Percentiles rank a stretch among this genome's conserved stretches.
These are phyloP conservation scores for Plectosphaerella sp. DNA, from an alignment of 2,329 filamentous ascomycete species.

Conservation along the genomic window DNA sequence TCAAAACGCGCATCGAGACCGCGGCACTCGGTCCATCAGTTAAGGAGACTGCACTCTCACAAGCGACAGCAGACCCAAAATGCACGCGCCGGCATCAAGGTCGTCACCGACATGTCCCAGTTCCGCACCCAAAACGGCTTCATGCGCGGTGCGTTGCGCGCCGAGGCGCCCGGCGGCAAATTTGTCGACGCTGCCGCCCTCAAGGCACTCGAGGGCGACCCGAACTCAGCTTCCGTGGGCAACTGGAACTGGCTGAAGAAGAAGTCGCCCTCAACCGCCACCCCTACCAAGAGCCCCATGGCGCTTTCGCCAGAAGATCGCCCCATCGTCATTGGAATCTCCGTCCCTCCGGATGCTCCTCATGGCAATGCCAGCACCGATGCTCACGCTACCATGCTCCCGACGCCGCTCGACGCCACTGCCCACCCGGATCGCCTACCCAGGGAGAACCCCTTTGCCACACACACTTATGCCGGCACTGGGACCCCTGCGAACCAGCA, in stretches of 20 bases:
- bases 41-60: conserved; percentile 50
- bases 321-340: conserved; percentile 71
- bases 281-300: conserved; percentile 22
- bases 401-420: conserved; percentile 30
- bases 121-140: conserved; percentile 39
- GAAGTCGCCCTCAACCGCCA: conserved; percentile 18
- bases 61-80: conserved; percentile 58
- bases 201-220: conserved; percentile 53
- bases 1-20: conserved; percentile 9
- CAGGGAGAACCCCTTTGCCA: conserved; percentile 7
- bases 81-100: conserved; percentile 57
- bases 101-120: conserved; percentile 65
- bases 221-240: conserved; percentile 48
- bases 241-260: conserved; percentile 53
- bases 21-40: conserved; percentile 32
- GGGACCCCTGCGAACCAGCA: conserved; percentile 21
- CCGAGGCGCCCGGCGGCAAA: conserved; percentile 28
- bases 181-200: conserved; percentile 58
- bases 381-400: conserved; percentile 18
- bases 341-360: conserved; percentile 51
- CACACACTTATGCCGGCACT: conserved; percentile 12
- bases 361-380: conserved; percentile 1
- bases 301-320: conserved; percentile 61
- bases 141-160: conserved; percentile 22
- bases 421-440: conserved; percentile 2